These are phyloP conservation scores for Calonectria pseudoturangicola DNA, from an alignment of 2,329 filamentous ascomycete species.

Conservation along the genomic window DNA sequence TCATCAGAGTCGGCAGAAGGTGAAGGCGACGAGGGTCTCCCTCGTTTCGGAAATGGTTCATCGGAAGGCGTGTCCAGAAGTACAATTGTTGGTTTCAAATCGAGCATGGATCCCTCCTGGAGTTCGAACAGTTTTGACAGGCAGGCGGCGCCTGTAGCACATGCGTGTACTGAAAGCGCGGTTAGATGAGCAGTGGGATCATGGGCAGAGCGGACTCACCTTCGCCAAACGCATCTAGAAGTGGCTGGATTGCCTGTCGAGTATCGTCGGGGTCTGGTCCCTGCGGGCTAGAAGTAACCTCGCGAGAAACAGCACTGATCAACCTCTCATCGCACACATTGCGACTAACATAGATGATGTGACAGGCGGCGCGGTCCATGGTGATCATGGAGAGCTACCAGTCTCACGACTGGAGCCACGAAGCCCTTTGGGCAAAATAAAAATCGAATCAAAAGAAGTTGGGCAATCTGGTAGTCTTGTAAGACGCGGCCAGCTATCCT, in stretches of 20 bases:
- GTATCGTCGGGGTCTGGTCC: constrained; percentile 64
- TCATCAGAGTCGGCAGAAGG: constrained; percentile 63
- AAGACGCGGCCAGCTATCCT: constrained; percentile 34
- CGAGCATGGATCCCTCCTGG: constrained; percentile 70
- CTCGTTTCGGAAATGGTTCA: constrained; percentile 63
- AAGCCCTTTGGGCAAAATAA: constrained; percentile 64
- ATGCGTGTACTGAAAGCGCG: constrained; percentile 69
- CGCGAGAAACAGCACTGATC: constrained; percentile 55
- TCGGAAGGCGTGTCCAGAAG: constrained; percentile 74
- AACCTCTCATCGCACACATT: constrained; percentile 68
- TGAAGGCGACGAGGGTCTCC: constrained; percentile 64
- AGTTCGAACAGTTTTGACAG: constrained; percentile 72
- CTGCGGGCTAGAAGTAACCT: constrained; percentile 44
- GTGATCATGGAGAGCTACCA: constrained; percentile 73
- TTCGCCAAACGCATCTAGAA: constrained; percentile 73
- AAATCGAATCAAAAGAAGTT: constrained; percentile 48
- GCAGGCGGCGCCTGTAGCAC: constrained; percentile 71
- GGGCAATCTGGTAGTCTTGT: constrained; percentile 38
- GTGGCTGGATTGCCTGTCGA: constrained; percentile 67
- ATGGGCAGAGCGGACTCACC: constrained; percentile 61
- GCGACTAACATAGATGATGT: constrained; percentile 77
- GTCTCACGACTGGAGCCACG: constrained; percentile 77
- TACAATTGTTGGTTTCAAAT: constrained; percentile 74
- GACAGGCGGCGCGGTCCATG: constrained; percentile 75
- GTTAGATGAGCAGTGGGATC: constrained; percentile 47